Evolutionary conservation across 176 grass and related monocot species (phyloP), one percentile per base, ranked within the genome.

Genomic region (Pharus latifolius): DNA sequence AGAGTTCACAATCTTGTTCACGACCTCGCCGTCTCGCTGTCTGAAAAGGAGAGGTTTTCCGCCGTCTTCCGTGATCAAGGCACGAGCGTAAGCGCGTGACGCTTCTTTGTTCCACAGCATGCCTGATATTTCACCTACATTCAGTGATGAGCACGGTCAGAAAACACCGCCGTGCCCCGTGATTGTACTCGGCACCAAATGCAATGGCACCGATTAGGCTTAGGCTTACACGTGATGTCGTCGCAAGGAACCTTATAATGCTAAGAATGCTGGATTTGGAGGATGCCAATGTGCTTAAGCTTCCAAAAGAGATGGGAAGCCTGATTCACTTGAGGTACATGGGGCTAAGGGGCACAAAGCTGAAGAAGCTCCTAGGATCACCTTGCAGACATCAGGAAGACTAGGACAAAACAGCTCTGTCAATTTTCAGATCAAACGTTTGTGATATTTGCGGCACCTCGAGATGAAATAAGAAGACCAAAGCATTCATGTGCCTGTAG

Each of bases 251-350:
- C 4, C 64, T 87, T 66, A 44, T 13, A 44, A 29, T 81, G 27
- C 49, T 81, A 26, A 71, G 84, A 60, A 57, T 77, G 51, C 56
- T 82, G 52, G 71, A 87, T 53, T 58, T 87, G 23, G 84, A 87
- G 60, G 58, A 81, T 60, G 72, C 56, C 20, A 64, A 31, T 58
- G 51, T 81, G 28, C 14, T 56, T 28, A 40, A 59, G 19, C 71
- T 86, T 56, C 77, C 83, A 23, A 43, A 56, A 51, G 77, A 80
- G 33, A 33, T 86, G 27, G 77, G 77, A 16, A 5, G 27, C 30
- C 56, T 86, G 58, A 18, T 81, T 59, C 64, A 86, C 77, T 76
- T 86, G 64, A 56, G 83, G 65, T 86, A 76, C 67, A 54, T 86
- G 52, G 71, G 83, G 18, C 27, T 86, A 52, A 80, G 49, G 31